Conservation (phyloP, 2,329 filamentous ascomycete genomes). For the Penicillium palitans region DNA sequence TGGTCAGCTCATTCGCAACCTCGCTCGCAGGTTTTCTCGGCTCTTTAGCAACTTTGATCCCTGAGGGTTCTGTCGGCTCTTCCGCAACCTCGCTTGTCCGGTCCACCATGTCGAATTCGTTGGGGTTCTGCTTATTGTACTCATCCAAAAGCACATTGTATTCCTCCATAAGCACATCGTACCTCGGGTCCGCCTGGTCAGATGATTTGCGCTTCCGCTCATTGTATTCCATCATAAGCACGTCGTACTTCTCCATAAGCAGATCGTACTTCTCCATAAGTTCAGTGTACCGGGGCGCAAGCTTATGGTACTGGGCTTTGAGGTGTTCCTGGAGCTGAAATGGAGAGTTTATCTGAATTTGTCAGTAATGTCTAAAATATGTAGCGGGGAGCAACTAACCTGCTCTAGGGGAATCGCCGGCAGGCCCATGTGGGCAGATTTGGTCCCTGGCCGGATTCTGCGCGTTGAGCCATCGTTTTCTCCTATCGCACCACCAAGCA, state of each 20-base stretch:
- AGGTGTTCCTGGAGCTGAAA: slow-evolving; percentile 98
- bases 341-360: slow-evolving; percentile 80
- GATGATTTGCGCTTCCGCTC: neutral
- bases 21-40: slow-evolving; percentile 60
- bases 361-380: slow-evolving; percentile 8
- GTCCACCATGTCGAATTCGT: slow-evolving; percentile 58
- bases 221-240: neutral
- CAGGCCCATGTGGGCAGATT: slow-evolving; percentile 90
- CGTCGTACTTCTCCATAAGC: neutral
- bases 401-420: slow-evolving; percentile 82
- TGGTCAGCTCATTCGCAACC: slow-evolving; percentile 73
- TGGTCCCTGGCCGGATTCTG: slow-evolving; percentile 89
- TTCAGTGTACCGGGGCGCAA: slow-evolving; percentile 52
- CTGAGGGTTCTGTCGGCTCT: neutral
- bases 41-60: slow-evolving; percentile 62
- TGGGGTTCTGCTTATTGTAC: slow-evolving; percentile 47
- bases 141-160: neutral
- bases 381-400: slow-evolving; percentile 53
- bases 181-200: neutral
- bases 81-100: slow-evolving; percentile 75
- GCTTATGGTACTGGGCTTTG: slow-evolving; percentile 82
- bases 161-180: neutral
- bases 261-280: neutral
- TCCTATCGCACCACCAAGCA: slow-evolving; percentile 55
- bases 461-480: slow-evolving; percentile 72